phyloP scores from a whole-genome alignment of 805 yeast species.

The baker's yeast (Saccharomyces cerevisiae) region DNA sequence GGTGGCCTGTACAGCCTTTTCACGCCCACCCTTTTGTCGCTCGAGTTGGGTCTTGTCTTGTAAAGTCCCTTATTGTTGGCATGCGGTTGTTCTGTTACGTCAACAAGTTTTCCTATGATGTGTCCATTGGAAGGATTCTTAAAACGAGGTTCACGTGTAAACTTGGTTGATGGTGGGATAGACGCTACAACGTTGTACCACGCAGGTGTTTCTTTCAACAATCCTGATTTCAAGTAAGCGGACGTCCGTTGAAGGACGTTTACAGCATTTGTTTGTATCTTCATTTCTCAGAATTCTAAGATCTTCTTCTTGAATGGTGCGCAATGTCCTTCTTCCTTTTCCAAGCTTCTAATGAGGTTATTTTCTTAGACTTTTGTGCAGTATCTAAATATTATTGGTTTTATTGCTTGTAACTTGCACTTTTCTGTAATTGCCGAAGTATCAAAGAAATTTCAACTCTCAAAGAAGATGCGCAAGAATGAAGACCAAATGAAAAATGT shows the following conservation, averaged over 20 bases:
- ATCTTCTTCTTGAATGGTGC: neutral
- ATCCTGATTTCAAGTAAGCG: conserved; percentile 60
- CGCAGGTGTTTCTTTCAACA: conserved; percentile 65
- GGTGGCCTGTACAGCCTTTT: conserved; percentile 23
- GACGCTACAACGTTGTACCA: conserved; percentile 85
- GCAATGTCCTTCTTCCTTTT: neutral
- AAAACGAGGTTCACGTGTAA: conserved; percentile 30
- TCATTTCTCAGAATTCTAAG: conserved; percentile 36
- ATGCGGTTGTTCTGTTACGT: conserved; percentile 1
- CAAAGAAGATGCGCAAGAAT: neutral
- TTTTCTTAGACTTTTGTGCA: neutral
- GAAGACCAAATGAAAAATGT: neutral
- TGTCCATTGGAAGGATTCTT: conserved; percentile 20
- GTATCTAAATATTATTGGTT: neutral
- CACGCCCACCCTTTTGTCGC: conserved; percentile 14
- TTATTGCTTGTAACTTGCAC: neutral
- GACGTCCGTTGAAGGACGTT: conserved; percentile 76
- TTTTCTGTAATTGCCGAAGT: neutral
- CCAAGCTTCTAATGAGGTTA: neutral
- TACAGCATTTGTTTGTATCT: conserved; percentile 67
- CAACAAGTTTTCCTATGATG: neutral
- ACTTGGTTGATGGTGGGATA: conserved; percentile 68
- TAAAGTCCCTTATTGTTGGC: conserved; percentile 20
- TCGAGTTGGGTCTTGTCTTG: conserved; percentile 27
- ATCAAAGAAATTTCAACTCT: neutral